Evolutionary conservation across 106 monocot species (phyloP).

Genomic region (Triglochin maritima): DNA sequence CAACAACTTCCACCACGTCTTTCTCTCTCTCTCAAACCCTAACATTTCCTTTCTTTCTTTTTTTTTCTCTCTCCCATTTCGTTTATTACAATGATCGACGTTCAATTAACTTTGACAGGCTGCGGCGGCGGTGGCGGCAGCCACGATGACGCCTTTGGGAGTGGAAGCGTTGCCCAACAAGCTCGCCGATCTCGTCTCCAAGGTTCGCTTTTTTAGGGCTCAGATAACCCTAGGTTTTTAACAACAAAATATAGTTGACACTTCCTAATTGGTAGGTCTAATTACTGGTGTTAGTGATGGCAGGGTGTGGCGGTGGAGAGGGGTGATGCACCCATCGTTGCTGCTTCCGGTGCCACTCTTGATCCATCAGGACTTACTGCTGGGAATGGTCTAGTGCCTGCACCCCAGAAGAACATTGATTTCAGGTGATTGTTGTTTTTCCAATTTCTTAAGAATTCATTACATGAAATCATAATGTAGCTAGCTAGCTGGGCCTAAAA

Average conservation of each 20-base stretch:
- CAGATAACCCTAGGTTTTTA: no score
- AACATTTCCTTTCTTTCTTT: background rate
- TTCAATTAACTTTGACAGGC: conserved; percentile 29
- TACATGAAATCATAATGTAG: no score
- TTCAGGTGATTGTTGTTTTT: conserved; percentile 45
- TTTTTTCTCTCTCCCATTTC: background rate
- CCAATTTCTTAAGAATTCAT: background rate
- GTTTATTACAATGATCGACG: background rate
- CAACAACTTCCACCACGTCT: conserved; percentile 51
- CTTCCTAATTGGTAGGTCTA: background rate
- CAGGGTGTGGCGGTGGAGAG: conserved; percentile 86
- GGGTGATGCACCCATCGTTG: conserved; percentile 29
- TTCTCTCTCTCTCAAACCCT: background rate
- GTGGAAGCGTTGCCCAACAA: conserved; percentile 35
- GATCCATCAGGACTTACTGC: conserved; percentile 11
- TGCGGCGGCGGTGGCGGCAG: conserved; percentile 58
- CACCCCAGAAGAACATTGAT: conserved; percentile 35
- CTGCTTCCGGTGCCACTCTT: conserved; percentile 6
- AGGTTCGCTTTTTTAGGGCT: conserved; percentile 30
- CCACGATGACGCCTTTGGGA: conserved; percentile 63
- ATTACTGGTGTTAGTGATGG: background rate
- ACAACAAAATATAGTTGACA: background rate
- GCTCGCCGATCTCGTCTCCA: conserved; percentile 77
- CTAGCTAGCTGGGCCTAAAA: no score
- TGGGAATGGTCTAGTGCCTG: conserved; percentile 12